Percentiles rank a stretch among this genome's conserved stretches.
Evolutionary conservation across 2,329 filamentous ascomycete species (phyloP).

Genomic region (Penicillium janthinellum): DNA sequence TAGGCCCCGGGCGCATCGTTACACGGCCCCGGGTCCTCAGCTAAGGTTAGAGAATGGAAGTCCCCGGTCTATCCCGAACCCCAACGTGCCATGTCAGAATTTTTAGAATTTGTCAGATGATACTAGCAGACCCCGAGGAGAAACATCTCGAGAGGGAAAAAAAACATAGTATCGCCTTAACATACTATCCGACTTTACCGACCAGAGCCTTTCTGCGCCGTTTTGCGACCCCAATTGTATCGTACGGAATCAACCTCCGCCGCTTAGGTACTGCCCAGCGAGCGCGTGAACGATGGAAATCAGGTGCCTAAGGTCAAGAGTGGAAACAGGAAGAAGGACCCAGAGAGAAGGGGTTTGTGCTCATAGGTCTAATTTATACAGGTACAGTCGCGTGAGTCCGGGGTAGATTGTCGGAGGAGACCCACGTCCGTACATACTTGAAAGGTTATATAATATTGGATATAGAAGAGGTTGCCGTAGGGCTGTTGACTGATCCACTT

Average conservation of each 20-base stretch:
- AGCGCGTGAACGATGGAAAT: constrained; percentile 40
- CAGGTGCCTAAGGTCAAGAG: no score
- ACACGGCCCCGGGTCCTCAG: constrained; percentile 11
- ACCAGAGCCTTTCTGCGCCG: constrained; percentile 43
- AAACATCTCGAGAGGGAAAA: constrained; percentile 5
- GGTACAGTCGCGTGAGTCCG: no score
- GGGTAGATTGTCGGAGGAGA: no score
- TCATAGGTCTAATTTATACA: no score
- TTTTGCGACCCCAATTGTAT: constrained; percentile 50
- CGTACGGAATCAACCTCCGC: constrained; percentile 51
- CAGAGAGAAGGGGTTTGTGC: no score
- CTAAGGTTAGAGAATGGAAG: constrained; percentile 11
- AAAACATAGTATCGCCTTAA: constrained; percentile 1
- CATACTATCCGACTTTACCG: constrained; percentile 7
- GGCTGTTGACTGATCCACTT: no score
- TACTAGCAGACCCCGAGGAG: not conserved
- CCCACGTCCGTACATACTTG: no score
- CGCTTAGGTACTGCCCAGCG: constrained; percentile 44
- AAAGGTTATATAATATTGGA: no score
- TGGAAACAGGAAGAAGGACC: no score
- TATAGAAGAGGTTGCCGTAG: no score
- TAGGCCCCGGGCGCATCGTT: constrained; percentile 18
- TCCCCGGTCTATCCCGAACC: constrained; percentile 28
- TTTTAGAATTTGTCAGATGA: constrained; percentile 13
- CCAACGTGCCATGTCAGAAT: constrained; percentile 16